Conservation (phyloP, 495 filamentous ascomycete genomes). For the Eremomyces bilateralis region DNA sequence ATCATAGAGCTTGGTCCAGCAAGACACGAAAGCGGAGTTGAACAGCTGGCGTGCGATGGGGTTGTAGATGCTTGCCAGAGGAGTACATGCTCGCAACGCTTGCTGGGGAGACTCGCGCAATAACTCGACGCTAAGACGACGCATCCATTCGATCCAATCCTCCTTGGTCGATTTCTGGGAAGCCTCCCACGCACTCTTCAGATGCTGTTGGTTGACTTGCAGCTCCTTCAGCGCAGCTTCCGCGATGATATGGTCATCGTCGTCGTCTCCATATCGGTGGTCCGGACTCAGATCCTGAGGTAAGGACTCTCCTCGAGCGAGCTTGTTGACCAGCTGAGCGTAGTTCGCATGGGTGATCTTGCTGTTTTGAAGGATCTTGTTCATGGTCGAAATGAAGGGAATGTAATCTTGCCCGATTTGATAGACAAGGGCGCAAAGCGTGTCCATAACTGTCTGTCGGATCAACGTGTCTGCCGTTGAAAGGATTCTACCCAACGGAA, state of each 20-base stretch:
- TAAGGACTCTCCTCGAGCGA: constrained; percentile 81
- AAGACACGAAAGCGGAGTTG: constrained; percentile 95
- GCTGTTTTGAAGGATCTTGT: constrained; percentile 38
- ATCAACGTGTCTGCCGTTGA: constrained; percentile 45
- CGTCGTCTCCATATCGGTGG: constrained; percentile 54
- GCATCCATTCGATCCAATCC: constrained; percentile 98
- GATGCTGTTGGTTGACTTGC: constrained; percentile 86
- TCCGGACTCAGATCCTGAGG: constrained; percentile 87
- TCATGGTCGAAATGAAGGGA: constrained; percentile 77
- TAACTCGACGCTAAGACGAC: constrained; percentile 85
- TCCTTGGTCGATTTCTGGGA: constrained; percentile 86
- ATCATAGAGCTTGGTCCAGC: constrained; percentile 93
- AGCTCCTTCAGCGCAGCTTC: constrained; percentile 85
- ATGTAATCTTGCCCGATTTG: constrained; percentile 89
- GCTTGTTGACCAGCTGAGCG: constrained; percentile 67
- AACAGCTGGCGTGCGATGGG: constrained; percentile 85
- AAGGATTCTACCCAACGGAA: constrained; percentile 65
- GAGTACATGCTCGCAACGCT: constrained; percentile 78
- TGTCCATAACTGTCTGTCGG: constrained; percentile 76
- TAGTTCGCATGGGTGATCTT: constrained; percentile 73
- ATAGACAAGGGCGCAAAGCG: constrained; percentile 82
- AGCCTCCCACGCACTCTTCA: constrained; percentile 95
- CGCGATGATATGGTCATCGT: constrained; percentile 54
- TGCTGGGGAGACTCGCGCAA: constrained; percentile 92
- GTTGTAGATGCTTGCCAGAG: constrained; percentile 72